Evolutionary conservation across 2,329 filamentous ascomycete species (phyloP).

Genomic region (Aspergillus oerlinghausenensis): DNA sequence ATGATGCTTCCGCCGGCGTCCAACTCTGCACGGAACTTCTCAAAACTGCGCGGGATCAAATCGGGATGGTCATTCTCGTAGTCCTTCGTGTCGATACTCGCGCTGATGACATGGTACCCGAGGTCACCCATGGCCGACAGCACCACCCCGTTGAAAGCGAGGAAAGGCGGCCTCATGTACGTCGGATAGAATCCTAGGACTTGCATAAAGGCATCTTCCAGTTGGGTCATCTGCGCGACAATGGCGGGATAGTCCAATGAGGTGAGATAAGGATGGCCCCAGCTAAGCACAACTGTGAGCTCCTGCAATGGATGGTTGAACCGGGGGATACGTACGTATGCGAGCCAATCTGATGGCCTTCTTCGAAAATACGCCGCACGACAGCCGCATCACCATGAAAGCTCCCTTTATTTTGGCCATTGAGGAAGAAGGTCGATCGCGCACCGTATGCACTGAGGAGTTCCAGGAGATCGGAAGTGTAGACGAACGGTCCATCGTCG

Average conservation of each 20-base stretch:
- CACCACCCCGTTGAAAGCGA: slow-evolving; percentile 30
- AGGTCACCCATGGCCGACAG: slow-evolving; percentile 36
- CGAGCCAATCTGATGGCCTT: slow-evolving; percentile 46
- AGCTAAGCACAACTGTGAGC: slow-evolving; percentile 19
- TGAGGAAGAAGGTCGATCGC: slow-evolving; percentile 63
- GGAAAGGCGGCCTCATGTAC: slow-evolving; percentile 48
- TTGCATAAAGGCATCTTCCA: slow-evolving; percentile 37
- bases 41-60: slow-evolving; percentile 25
- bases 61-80: slow-evolving; percentile 32
- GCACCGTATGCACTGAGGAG: slow-evolving; percentile 53
- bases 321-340: slow-evolving; percentile 34
- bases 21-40: slow-evolving; percentile 29
- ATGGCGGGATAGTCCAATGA: slow-evolving; percentile 29
- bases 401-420: slow-evolving; percentile 34
- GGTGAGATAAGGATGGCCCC: slow-evolving; percentile 38
- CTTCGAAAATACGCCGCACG: slow-evolving; percentile 25
- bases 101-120: slow-evolving; percentile 43
- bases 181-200: slow-evolving; percentile 44
- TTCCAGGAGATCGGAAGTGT: slow-evolving; percentile 56
- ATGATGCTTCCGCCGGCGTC: slow-evolving; percentile 29
- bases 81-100: slow-evolving; percentile 43
- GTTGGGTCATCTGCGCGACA: slow-evolving; percentile 36
- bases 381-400: slow-evolving; percentile 27
- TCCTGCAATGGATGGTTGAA: background rate
- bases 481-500: slow-evolving; percentile 60